Conservation (phyloP, 2,329 filamentous ascomycete species). For the Alternaria consortialis region DNA sequence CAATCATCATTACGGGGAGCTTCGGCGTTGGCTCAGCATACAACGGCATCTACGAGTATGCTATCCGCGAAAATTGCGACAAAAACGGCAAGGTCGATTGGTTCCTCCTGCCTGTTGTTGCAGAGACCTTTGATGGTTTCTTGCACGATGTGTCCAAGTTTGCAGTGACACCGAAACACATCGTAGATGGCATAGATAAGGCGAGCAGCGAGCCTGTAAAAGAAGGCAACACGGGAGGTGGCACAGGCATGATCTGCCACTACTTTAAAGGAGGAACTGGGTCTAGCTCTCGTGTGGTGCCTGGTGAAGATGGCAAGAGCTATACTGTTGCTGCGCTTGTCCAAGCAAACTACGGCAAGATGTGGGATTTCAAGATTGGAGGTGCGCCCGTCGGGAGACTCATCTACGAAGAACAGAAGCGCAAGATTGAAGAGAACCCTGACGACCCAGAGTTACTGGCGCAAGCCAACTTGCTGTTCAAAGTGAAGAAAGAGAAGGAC, state of each 20-base stretch:
- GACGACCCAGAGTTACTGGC: constrained; percentile 37
- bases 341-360: constrained; percentile 71
- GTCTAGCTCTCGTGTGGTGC: constrained; percentile 65
- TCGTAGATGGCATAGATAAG: constrained; percentile 63
- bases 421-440: constrained; percentile 44
- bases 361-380: constrained; percentile 65
- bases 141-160: constrained; percentile 67
- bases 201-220: constrained; percentile 62
- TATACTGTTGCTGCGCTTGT: constrained; percentile 71
- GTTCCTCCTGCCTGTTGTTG: constrained; percentile 66
- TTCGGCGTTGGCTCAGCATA: constrained; percentile 67
- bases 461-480: constrained; percentile 41
- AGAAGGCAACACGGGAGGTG: constrained; percentile 72
- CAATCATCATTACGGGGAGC: constrained; percentile 68
- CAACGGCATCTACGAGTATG: constrained; percentile 67
- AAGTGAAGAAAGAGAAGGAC: constrained; percentile 52
- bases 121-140: constrained; percentile 70
- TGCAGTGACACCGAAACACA: constrained; percentile 62
- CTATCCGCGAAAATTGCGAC: constrained; percentile 57
- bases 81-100: constrained; percentile 58
- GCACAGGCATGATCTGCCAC: constrained; percentile 74
- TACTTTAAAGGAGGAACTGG: constrained; percentile 74
- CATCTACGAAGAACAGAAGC: constrained; percentile 59
- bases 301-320: constrained; percentile 37
- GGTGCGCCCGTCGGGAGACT: constrained; percentile 70